Percentiles rank a stretch among this genome's conserved stretches.
phyloP scores from a whole-genome alignment of 768 basidiomycete species.

The Cyclocybe aegerita region DNA sequence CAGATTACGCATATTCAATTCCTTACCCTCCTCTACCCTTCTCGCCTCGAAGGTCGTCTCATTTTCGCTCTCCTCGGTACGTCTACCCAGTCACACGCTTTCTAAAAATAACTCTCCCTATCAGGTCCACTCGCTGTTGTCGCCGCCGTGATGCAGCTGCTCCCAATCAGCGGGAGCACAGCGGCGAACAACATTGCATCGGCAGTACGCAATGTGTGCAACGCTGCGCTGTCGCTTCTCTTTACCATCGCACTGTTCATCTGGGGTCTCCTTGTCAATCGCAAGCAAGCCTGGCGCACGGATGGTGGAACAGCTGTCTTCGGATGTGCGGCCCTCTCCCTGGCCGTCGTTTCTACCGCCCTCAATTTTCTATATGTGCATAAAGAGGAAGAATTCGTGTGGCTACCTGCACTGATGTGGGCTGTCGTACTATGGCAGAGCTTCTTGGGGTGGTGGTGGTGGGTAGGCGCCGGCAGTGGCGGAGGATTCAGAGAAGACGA shows the following conservation, averaged over 20 bases:
- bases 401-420: conserved; percentile 90
- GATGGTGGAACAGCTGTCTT: conserved; percentile 97
- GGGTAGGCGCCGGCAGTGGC: conserved; percentile 92
- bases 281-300: conserved; percentile 90
- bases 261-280: conserved; percentile 92
- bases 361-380: conserved; percentile 90
- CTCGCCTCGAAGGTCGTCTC: conserved; percentile 80
- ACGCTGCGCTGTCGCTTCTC: conserved; percentile 92
- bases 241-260: conserved; percentile 88
- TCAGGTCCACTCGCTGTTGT: conserved; percentile 82
- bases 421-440: conserved; percentile 96
- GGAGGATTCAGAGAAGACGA: conserved; percentile 39
- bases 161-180: conserved; percentile 55
- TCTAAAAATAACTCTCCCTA: not conserved
- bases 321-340: conserved; percentile 75
- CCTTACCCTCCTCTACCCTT: conserved; percentile 92
- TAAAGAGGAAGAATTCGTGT: conserved; percentile 79
- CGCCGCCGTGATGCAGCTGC: conserved; percentile 80
- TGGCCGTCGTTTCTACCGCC: conserved; percentile 82
- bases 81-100: conserved; percentile 17
- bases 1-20: conserved; percentile 98
- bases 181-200: conserved; percentile 55
- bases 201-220: conserved; percentile 90
- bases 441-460: conserved; percentile 99
- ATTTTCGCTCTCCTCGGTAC: conserved; percentile 82